Conservation (phyloP, 202 grass and related monocot species). For the Miscanthus sacchariflorus region DNA sequence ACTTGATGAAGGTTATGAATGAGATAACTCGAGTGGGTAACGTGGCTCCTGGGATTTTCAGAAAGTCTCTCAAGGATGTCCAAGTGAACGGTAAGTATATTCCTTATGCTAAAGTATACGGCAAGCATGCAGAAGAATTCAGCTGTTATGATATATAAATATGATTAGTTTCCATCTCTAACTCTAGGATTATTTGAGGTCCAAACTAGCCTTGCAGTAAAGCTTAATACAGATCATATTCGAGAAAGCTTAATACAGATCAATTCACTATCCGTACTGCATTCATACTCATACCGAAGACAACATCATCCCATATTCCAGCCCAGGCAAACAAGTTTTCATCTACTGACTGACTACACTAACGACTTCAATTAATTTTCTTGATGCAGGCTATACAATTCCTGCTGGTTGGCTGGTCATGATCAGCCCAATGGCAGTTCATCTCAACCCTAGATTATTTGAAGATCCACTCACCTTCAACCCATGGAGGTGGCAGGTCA, state of each 20-base stretch:
- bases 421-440: constrained; percentile 53
- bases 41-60: constrained; percentile 64
- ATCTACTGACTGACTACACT: neutral
- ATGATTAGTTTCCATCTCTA: neutral
- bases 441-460: constrained; percentile 64
- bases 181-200: neutral
- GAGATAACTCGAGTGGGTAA: constrained; percentile 45
- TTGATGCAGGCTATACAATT: constrained; percentile 64
- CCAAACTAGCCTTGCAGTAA: neutral
- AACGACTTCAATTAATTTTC: neutral
- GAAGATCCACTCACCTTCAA: constrained; percentile 70
- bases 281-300: neutral
- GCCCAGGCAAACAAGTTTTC: neutral
- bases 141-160: too few species aligned
- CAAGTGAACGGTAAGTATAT: constrained; percentile 56
- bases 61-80: constrained; percentile 56
- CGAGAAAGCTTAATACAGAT: neutral
- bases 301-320: neutral
- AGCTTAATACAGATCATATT: neutral
- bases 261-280: neutral
- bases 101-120: neutral
- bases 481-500: constrained; percentile 82
- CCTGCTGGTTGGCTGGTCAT: constrained; percentile 67
- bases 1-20: constrained; percentile 43
- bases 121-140: too few species aligned